phyloP scores from a whole-genome alignment of 164 flowering plant species.

The Taxillus chinensis region DNA sequence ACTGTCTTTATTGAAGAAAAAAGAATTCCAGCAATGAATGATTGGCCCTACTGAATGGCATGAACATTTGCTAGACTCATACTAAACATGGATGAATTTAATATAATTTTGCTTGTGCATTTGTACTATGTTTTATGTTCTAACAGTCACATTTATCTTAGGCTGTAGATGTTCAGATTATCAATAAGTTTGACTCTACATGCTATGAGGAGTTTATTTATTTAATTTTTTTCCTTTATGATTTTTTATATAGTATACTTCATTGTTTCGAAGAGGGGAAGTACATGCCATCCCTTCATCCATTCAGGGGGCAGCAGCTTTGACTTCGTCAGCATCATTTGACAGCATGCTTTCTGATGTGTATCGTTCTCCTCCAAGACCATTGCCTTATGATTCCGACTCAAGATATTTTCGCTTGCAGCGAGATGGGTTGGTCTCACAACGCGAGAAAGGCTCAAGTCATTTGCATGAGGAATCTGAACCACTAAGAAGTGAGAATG shows the following conservation, averaged over 20 bases:
- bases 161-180: too few species aligned
- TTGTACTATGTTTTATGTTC: too few species aligned
- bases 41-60: too few species aligned
- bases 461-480: constrained; percentile 79
- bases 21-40: too few species aligned
- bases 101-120: too few species aligned
- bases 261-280: constrained; percentile 62
- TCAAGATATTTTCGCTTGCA: constrained; percentile 59
- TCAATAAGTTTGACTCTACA: not conserved
- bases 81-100: too few species aligned
- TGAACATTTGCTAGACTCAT: too few species aligned
- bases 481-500: constrained; percentile 48
- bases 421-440: constrained; percentile 56
- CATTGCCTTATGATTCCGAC: constrained; percentile 90
- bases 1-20: too few species aligned
- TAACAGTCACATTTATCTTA: too few species aligned
- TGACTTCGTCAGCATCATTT: constrained; percentile 41
- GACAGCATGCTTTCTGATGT: constrained; percentile 60
- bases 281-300: constrained; percentile 55
- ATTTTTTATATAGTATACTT: constrained; percentile 42
- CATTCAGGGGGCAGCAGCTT: constrained; percentile 47
- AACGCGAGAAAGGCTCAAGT: constrained; percentile 84
- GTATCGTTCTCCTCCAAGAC: constrained; percentile 86
- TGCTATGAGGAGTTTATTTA: not conserved
- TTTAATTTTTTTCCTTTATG: not conserved